These are phyloP conservation scores for Glaciozyma antarctica DNA, from an alignment of 768 basidiomycete genomes.

Conservation along the genomic window DNA sequence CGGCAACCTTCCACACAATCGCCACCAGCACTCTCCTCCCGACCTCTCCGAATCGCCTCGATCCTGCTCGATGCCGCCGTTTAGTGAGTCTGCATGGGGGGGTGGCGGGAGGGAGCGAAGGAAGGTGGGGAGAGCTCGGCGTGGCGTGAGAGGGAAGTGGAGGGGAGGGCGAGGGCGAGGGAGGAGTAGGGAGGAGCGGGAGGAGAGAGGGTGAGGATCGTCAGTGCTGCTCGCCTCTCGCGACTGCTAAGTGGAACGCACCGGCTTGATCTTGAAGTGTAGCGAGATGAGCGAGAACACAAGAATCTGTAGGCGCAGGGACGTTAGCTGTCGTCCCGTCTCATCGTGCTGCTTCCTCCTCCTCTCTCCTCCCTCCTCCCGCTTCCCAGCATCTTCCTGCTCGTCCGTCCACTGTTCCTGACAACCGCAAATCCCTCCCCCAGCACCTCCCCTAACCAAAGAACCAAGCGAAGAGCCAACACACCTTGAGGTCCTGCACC, in stretches of 20 bases:
- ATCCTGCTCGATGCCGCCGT: too few relatives aligned
- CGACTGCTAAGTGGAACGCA: constrained; percentile 36
- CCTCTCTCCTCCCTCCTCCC: too few relatives aligned
- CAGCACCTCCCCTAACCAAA: background rate
- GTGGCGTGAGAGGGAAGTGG: background rate
- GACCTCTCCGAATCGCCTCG: too few relatives aligned
- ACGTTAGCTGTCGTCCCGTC: background rate
- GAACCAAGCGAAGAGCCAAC: constrained; percentile 26
- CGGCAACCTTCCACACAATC: too few relatives aligned
- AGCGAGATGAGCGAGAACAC: constrained; percentile 97
- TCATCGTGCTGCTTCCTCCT: background rate
- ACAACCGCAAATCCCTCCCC: background rate
- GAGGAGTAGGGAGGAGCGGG: background rate
- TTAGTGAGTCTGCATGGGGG: background rate
- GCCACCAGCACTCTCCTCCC: too few relatives aligned
- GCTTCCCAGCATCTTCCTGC: background rate
- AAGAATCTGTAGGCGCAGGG: constrained; percentile 58
- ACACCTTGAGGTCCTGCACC: constrained; percentile 89
- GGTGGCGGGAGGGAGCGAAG: background rate
- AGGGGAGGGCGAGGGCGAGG: too few relatives aligned
- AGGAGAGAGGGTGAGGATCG: background rate
- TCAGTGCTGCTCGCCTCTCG: background rate
- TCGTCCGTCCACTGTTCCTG: background rate
- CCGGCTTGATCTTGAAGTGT: constrained; percentile 99
- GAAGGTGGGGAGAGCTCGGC: background rate